Percentiles rank a stretch among this genome's conserved stretches.
These are phyloP conservation scores for Mucor lusitanicus DNA, from an alignment of 371 early-diverging fungal species.

Conservation along the genomic window DNA sequence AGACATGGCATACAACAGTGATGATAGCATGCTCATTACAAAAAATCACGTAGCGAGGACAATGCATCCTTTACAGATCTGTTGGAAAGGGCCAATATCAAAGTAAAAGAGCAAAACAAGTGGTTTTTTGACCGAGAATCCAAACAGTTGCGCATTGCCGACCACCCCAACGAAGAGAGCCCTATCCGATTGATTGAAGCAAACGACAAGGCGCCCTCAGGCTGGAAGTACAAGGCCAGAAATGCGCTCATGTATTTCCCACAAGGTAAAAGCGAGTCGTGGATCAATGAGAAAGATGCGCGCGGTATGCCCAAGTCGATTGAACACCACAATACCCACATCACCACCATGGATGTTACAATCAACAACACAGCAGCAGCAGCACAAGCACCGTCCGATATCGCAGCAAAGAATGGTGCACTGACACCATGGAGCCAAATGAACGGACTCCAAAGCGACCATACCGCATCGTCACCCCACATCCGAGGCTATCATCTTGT, in stretches of 20 bases:
- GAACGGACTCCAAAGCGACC: background rate
- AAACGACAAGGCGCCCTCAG: slow-evolving; percentile 33
- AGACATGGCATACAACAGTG: background rate
- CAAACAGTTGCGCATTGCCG: slow-evolving; percentile 29
- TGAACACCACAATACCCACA: slow-evolving; percentile 54
- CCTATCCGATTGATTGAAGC: slow-evolving; percentile 22
- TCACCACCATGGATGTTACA: slow-evolving; percentile 15
- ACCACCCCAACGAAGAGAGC: slow-evolving; percentile 14
- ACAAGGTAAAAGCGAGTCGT: slow-evolving; percentile 43
- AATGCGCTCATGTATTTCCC: slow-evolving; percentile 72
- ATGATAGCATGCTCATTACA: background rate
- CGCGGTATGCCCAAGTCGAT: slow-evolving; percentile 60
- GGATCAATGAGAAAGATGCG: slow-evolving; percentile 35
- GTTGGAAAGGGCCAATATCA: slow-evolving; percentile 64
- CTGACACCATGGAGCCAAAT: slow-evolving; percentile 35
- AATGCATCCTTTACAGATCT: slow-evolving; percentile 79
- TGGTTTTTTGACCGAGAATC: slow-evolving; percentile 76
- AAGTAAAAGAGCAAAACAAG: slow-evolving; percentile 58
- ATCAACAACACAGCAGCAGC: background rate
- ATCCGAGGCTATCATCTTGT: slow-evolving; percentile 68
- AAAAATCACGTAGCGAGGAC: slow-evolving; percentile 59
- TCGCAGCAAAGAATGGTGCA: slow-evolving; percentile 29
- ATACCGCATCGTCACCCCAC: slow-evolving; percentile 34
- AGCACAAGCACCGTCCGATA: slow-evolving; percentile 23
- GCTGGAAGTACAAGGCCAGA: slow-evolving; percentile 63